Evolutionary conservation across 768 basidiomycete genomes (phyloP), one percentile per base, ranked within the genome.

Genomic region (Tephrocybe sp.): DNA sequence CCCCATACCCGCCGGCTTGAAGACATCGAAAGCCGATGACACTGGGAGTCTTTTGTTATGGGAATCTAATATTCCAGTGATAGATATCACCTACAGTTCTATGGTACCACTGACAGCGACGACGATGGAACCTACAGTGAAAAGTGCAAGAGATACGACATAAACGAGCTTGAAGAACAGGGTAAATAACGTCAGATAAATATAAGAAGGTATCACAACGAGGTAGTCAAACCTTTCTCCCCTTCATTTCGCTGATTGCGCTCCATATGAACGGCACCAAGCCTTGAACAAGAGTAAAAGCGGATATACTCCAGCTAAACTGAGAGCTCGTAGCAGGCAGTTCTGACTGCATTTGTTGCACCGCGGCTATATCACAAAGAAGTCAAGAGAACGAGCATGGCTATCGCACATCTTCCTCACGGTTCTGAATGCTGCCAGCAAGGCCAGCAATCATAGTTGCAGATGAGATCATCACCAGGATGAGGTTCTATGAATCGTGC

Each of bases 271-370:
- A 58, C 0, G 90, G 90, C 45, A 83, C 65, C 9, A 70, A 64
- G 2, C 90, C 90, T 64, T 92, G 90, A 8, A 88, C 59, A 2
- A 85, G 67, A 51, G 90, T 87, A 65, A 88, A 92, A 14, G 85
- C 54, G 0, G 88, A 84, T 14, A 91, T 69, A 52, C 79, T 80
- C 65, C 83, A 73, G 54, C 87, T 85, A 51, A 93, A 83, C 55
- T 88, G 75, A 10, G 74, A 65, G 43, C 74, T 70, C 0, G 80
- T 80, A 1, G 89, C 84, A 40, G 78, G 76, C 32, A 92, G 72
- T 17, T 86, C 74, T 2, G 56, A 57, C 55, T 84, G 74, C 68
- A 90, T 84, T 48, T 81, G 64, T 25, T 76, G 64, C 30, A 88
- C 84, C 9, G 84, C 80, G 34, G 88, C 88, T 90, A 52, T 4